phyloP scores from a whole-genome alignment of 331 rosid species.

The Pyrus hybrid region DNA sequence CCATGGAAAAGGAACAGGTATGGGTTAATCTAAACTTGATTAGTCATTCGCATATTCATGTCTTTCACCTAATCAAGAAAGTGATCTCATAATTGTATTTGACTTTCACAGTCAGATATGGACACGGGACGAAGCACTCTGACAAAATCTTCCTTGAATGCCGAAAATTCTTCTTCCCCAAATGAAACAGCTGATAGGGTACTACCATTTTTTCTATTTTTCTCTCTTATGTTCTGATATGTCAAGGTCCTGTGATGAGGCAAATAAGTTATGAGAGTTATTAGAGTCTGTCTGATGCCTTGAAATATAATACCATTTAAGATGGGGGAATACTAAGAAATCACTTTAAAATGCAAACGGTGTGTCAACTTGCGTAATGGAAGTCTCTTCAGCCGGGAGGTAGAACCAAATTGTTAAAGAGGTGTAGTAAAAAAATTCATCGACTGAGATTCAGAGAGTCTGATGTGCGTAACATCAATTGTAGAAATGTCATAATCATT shows the following conservation, averaged over 20 bases:
- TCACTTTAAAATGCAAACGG: not conserved
- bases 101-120: constrained; percentile 16
- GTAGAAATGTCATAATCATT: not conserved
- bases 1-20: constrained; percentile 43
- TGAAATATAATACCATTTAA: no score
- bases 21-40: constrained; percentile 5
- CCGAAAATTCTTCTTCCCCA: constrained; percentile 19
- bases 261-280: not conserved
- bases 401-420: not conserved
- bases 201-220: not conserved
- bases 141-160: constrained; percentile 15
- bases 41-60: not conserved
- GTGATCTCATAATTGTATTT: constrained; percentile 9
- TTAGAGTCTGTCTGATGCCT: no score
- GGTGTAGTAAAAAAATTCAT: not conserved
- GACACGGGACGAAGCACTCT: constrained; percentile 26
- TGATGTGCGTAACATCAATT: not conserved
- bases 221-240: not conserved
- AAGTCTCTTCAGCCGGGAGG: not conserved
- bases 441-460: not conserved
- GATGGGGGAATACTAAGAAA: no score
- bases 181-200: constrained; percentile 31
- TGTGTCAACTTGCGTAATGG: not conserved
- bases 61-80: constrained; percentile 5
- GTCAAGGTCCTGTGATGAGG: not conserved